phyloP scores from a whole-genome alignment of 1,284 basidiomycete genomes.

The Rhodofomes roseus region DNA sequence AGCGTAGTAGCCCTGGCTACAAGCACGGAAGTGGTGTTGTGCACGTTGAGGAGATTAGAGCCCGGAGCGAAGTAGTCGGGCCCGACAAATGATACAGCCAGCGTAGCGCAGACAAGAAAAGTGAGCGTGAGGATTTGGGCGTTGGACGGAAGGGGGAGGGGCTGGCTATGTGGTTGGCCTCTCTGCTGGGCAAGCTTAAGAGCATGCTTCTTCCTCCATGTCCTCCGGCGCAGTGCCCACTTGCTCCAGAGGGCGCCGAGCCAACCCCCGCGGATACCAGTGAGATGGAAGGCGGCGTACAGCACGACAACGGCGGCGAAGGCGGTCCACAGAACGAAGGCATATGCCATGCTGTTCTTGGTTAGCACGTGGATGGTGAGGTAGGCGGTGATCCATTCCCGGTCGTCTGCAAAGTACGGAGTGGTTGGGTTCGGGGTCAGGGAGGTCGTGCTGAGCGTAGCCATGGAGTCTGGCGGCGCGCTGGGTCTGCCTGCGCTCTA shows the following conservation, averaged over 20 bases:
- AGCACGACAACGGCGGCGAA: constrained; percentile 39
- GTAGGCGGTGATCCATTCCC: constrained; percentile 55
- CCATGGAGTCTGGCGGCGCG: constrained; percentile 4
- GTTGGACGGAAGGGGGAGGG: constrained; percentile 60
- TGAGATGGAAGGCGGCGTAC: constrained; percentile 39
- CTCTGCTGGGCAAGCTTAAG: constrained; percentile 28
- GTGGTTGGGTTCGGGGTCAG: constrained; percentile 38
- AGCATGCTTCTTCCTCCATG: constrained; percentile 41
- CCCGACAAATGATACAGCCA: constrained; percentile 56
- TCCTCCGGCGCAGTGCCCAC: constrained; percentile 52
- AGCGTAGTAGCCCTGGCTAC: constrained; percentile 21
- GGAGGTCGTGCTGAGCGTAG: constrained; percentile 16
- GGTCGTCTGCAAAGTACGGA: constrained; percentile 40
- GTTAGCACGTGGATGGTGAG: constrained; percentile 51
- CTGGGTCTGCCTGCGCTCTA: not conserved
- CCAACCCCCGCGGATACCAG: constrained; percentile 37
- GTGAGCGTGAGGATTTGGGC: constrained; percentile 48
- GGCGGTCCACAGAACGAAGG: constrained; percentile 51
- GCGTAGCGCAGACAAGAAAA: constrained; percentile 39
- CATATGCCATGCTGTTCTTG: constrained; percentile 49
- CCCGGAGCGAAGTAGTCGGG: constrained; percentile 72
- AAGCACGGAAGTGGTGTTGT: constrained; percentile 25
- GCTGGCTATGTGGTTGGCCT: constrained; percentile 38
- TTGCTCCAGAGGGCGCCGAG: constrained; percentile 50
- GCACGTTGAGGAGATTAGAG: constrained; percentile 38